Evolutionary conservation across 2,329 filamentous ascomycete genomes (phyloP).

Genomic region (Cladosporium sp.): DNA sequence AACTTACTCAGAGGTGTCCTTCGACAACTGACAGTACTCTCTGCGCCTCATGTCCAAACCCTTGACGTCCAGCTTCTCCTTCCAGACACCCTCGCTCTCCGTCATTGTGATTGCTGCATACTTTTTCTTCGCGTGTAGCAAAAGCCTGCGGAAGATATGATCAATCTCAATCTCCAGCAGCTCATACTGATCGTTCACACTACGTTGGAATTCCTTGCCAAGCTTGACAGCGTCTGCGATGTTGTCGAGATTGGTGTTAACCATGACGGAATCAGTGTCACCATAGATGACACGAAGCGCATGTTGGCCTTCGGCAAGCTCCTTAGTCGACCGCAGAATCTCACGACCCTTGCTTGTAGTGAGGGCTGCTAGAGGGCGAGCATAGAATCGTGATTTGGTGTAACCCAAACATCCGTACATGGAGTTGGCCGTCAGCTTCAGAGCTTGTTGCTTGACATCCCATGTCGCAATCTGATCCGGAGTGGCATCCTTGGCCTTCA

Average conservation of each 20-base stretch:
- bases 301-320: constrained; percentile 86
- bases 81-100: constrained; percentile 79
- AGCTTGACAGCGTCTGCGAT: constrained; percentile 88
- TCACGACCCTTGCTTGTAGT: constrained; percentile 97
- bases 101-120: constrained; percentile 96
- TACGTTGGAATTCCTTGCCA: constrained; percentile 90
- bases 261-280: constrained; percentile 99
- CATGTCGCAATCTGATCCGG: constrained; percentile 86
- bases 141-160: constrained; percentile 89
- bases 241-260: constrained; percentile 96
- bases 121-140: constrained; percentile 98
- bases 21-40: constrained; percentile 94
- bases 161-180: constrained; percentile 97
- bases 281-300: constrained; percentile 91
- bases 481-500: constrained; percentile 91
- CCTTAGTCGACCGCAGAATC: constrained; percentile 94
- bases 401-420: constrained; percentile 99
- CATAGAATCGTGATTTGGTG: constrained; percentile 95
- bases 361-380: constrained; percentile 88
- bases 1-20: constrained; percentile 76
- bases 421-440: constrained; percentile 97
- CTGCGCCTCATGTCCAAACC: constrained; percentile 96
- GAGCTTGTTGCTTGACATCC: constrained; percentile 96
- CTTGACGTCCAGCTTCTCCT: constrained; percentile 96
- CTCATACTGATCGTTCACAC: constrained; percentile 90